Conservation (phyloP, 805 yeast species). For the Yamadazyma phyllophila region DNA sequence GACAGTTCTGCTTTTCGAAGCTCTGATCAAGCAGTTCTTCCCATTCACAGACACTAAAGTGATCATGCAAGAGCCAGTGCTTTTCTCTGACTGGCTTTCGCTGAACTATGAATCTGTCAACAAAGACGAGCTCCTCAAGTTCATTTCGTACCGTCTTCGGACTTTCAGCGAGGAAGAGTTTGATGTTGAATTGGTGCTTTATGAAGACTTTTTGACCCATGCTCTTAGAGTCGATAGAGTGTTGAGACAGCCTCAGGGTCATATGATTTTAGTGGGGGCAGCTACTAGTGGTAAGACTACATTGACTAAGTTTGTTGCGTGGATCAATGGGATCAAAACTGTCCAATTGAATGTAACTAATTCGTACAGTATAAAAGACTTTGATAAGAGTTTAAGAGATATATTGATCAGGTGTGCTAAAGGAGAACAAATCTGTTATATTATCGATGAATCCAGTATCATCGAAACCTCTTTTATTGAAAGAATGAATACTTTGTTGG, state of each 20-base stretch:
- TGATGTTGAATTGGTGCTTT: slow-evolving; percentile 57
- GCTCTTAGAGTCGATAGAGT: slow-evolving; percentile 79
- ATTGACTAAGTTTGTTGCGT: slow-evolving; percentile 75
- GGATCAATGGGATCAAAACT: slow-evolving; percentile 79
- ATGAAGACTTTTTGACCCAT: slow-evolving; percentile 71
- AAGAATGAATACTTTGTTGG: slow-evolving; percentile 88
- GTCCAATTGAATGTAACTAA: slow-evolving; percentile 57
- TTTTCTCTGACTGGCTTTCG: slow-evolving; percentile 76
- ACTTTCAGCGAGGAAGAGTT: slow-evolving; percentile 79
- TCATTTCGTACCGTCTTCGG: slow-evolving; percentile 60
- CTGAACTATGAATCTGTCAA: slow-evolving; percentile 57
- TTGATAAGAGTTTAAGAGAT: slow-evolving; percentile 61
- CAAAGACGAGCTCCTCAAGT: slow-evolving; percentile 45
- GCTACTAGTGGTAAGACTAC: slow-evolving; percentile 81
- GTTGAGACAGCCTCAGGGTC: slow-evolving; percentile 83
- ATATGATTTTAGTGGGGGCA: slow-evolving; percentile 79
- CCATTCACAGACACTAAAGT: slow-evolving; percentile 39
- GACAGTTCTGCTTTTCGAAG: slow-evolving; percentile 40
- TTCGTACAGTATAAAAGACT: slow-evolving; percentile 56
- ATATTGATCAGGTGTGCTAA: slow-evolving; percentile 45
- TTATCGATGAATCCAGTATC: slow-evolving; percentile 79
- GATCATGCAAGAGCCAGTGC: slow-evolving; percentile 49
- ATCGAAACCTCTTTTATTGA: slow-evolving; percentile 78
- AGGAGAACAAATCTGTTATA: slow-evolving; percentile 64
- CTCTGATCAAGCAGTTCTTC: slow-evolving; percentile 40